phyloP scores from a whole-genome alignment of 2,329 filamentous ascomycete genomes.

The Trichoderma koningii region DNA sequence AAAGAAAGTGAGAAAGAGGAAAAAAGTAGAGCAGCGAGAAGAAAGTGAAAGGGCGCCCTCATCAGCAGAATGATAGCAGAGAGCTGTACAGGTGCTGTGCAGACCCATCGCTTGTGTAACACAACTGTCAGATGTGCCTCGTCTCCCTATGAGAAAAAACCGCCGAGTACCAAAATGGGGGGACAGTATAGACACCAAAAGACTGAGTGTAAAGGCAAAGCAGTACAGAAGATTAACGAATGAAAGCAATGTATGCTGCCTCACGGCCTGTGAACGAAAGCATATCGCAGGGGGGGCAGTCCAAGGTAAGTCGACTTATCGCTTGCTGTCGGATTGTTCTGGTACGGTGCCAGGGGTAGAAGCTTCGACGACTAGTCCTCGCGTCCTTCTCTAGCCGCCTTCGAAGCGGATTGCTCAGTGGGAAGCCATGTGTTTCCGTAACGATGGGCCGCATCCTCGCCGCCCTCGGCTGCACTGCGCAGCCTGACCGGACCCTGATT shows the following conservation, averaged over 20 bases:
- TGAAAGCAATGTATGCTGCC: background rate
- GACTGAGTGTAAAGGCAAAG: background rate
- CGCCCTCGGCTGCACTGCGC: background rate
- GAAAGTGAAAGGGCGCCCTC: background rate
- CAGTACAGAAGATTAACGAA: background rate
- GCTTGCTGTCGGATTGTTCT: background rate
- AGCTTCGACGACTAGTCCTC: background rate
- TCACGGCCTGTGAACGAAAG: background rate
- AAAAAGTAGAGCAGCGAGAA: background rate
- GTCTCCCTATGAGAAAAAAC: background rate
- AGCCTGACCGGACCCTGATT: background rate
- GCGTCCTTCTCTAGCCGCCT: background rate
- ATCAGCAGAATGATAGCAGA: background rate
- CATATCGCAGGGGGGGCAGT: background rate
- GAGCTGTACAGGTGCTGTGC: background rate
- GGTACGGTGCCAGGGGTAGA: slow-evolving; percentile 32
- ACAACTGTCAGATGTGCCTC: background rate
- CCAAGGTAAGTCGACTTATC: background rate
- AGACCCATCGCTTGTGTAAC: background rate
- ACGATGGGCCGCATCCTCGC: background rate
- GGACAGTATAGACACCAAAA: background rate
- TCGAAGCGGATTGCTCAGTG: background rate
- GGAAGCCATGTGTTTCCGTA: background rate
- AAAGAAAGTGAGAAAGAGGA: background rate
- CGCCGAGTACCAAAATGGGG: background rate